Evolutionary conservation across 78 protist species (phyloP).

Genomic region (Dictyostelium capitatum): DNA sequence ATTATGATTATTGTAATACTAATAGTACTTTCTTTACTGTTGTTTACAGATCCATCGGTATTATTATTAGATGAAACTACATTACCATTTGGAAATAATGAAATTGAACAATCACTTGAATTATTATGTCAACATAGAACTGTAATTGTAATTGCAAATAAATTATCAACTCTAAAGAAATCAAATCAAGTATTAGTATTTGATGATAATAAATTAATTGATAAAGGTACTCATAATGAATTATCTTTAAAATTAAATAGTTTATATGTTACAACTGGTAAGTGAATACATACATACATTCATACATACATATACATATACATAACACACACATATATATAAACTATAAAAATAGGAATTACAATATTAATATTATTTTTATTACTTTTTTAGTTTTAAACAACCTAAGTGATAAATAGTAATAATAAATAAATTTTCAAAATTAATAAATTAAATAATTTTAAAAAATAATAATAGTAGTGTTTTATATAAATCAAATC

Average conservation of each 20-base stretch:
- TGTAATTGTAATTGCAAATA: slow-evolving; percentile 19
- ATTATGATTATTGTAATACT: not conserved
- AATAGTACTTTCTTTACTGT: not conserved
- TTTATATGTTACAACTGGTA: slow-evolving; percentile 36
- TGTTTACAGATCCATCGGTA: slow-evolving; percentile 37
- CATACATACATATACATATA: no score
- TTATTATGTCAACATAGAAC: slow-evolving; percentile 37
- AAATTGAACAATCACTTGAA: slow-evolving; percentile 22
- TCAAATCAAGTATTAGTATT: slow-evolving; percentile 60
- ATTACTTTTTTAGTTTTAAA: not conserved
- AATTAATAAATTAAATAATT: not conserved
- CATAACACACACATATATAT: not conserved
- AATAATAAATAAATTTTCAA: not conserved
- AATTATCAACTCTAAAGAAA: slow-evolving; percentile 32
- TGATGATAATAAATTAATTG: slow-evolving; percentile 45
- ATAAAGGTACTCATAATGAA: slow-evolving; percentile 28
- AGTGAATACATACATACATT: no score
- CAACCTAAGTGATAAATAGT: not conserved
- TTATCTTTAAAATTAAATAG: not conserved
- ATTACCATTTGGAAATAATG: slow-evolving; percentile 29
- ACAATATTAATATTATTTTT: not conserved
- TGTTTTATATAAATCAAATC: no score
- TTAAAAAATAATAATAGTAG: no score
- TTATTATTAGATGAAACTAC: slow-evolving; percentile 65
- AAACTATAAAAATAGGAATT: not conserved